Conservation (phyloP, 805 yeast species). For the Yamadazyma philogaea region DNA sequence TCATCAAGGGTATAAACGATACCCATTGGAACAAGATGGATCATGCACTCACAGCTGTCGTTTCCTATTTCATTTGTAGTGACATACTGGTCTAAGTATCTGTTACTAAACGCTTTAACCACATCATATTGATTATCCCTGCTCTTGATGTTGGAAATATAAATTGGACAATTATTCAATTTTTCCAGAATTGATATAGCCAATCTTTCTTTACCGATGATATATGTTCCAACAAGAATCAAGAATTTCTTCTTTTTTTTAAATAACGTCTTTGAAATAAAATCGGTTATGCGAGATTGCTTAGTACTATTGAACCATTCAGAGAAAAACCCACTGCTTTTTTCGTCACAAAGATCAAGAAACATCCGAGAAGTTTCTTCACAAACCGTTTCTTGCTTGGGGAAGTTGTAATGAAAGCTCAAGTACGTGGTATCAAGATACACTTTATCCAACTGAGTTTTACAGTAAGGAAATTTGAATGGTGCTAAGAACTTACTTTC, state of each 20-base stretch:
- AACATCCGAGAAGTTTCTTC: slow-evolving; percentile 55
- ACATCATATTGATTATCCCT: slow-evolving; percentile 40
- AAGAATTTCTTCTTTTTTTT: slow-evolving; percentile 41
- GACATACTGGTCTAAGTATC: slow-evolving; percentile 29
- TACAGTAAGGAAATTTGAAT: slow-evolving; percentile 17
- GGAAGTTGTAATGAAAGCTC: slow-evolving; percentile 71
- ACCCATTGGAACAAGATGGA: slow-evolving; percentile 73
- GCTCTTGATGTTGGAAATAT: slow-evolving; percentile 48
- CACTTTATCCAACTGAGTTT: slow-evolving; percentile 47
- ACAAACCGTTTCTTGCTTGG: slow-evolving; percentile 70
- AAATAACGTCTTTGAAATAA: slow-evolving; percentile 12
- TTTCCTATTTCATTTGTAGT: slow-evolving; percentile 36
- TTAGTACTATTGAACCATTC: slow-evolving; percentile 33
- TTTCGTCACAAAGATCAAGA: slow-evolving; percentile 32
- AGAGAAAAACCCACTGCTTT: slow-evolving; percentile 22
- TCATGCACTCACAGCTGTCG: slow-evolving; percentile 43
- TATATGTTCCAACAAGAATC: slow-evolving; percentile 79
- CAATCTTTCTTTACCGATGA: slow-evolving; percentile 87
- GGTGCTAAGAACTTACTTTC: slow-evolving; percentile 27
- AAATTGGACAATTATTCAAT: slow-evolving; percentile 50
- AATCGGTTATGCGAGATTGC: slow-evolving; percentile 42
- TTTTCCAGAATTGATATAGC: slow-evolving; percentile 63
- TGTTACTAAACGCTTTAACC: slow-evolving; percentile 46
- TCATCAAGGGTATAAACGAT: slow-evolving; percentile 45
- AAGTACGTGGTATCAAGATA: slow-evolving; percentile 92